Evolutionary conservation across 1,284 basidiomycete species (phyloP).

Genomic region (Omphalotus olearius): DNA sequence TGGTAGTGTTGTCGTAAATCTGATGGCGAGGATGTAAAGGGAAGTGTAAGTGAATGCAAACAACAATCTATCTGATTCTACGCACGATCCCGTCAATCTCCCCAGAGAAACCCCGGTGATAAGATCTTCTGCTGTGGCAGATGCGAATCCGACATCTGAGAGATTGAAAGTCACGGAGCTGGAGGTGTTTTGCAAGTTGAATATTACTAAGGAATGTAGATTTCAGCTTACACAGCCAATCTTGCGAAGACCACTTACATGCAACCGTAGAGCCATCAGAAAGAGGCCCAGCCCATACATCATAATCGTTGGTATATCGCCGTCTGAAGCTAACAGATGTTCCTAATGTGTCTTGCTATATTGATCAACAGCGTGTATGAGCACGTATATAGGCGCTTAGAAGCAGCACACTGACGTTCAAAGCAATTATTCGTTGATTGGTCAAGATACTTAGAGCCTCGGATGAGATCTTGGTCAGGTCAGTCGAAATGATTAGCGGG

Average conservation of each 20-base stretch:
- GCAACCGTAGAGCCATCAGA: constrained; percentile 46
- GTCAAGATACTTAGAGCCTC: constrained; percentile 34
- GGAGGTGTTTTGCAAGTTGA: constrained; percentile 37
- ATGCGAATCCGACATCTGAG: constrained; percentile 36
- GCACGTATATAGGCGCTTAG: background rate
- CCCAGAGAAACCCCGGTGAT: constrained; percentile 35
- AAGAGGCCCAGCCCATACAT: constrained; percentile 46
- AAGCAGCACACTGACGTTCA: constrained; percentile 31
- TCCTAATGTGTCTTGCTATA: constrained; percentile 45
- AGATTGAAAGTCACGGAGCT: constrained; percentile 37
- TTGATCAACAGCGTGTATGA: constrained; percentile 2
- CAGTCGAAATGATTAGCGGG: constrained; percentile 42
- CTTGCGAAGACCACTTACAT: constrained; percentile 24
- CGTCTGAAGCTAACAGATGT: constrained; percentile 42
- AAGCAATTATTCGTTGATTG: constrained; percentile 36
- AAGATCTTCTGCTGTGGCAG: constrained; percentile 36
- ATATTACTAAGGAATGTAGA: constrained; percentile 28
- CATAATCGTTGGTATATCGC: constrained; percentile 44
- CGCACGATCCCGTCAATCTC: constrained; percentile 33
- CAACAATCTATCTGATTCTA: constrained; percentile 6
- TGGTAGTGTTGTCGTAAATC: constrained; percentile 32
- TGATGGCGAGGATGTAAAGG: constrained; percentile 13
- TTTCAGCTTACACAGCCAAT: background rate
- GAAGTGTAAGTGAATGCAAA: background rate
- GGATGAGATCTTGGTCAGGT: constrained; percentile 30